Conservation (phyloP, 148 eudicot species). For the Camellia lanceoleosa region DNA sequence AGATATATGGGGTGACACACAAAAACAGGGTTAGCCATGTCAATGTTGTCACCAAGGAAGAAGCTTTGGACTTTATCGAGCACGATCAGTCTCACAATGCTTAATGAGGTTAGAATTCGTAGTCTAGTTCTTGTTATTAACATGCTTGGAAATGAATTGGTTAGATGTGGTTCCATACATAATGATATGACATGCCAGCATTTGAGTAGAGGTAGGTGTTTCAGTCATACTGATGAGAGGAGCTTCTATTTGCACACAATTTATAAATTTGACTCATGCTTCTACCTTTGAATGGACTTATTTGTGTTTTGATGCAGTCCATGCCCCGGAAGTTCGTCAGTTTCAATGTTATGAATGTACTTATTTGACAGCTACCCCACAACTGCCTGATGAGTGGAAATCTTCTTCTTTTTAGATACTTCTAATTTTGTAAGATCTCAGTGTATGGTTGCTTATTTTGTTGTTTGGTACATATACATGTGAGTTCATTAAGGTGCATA, state of each 20-base stretch:
- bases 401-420: constrained; percentile 5
- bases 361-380: neutral
- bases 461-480: too few relatives aligned
- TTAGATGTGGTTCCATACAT: constrained; percentile 14
- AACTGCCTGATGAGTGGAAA: neutral
- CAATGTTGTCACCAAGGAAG: constrained; percentile 65
- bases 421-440: neutral
- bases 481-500: too few relatives aligned
- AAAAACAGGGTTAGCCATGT: constrained; percentile 83
- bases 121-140: neutral
- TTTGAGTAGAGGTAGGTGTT: neutral
- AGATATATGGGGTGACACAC: constrained; percentile 89
- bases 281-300: neutral
- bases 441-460: too few relatives aligned
- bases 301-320: neutral
- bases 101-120: constrained; percentile 22
- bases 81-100: constrained; percentile 79
- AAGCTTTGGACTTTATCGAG: constrained; percentile 86
- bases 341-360: neutral
- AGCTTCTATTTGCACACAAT: neutral
- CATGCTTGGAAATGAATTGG: neutral
- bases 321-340: neutral
- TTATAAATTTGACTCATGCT: neutral
- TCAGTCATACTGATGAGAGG: neutral
- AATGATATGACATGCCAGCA: neutral